phyloP scores from a whole-genome alignment of 2,329 filamentous ascomycete genomes.

The Exophiala aquamarina region DNA sequence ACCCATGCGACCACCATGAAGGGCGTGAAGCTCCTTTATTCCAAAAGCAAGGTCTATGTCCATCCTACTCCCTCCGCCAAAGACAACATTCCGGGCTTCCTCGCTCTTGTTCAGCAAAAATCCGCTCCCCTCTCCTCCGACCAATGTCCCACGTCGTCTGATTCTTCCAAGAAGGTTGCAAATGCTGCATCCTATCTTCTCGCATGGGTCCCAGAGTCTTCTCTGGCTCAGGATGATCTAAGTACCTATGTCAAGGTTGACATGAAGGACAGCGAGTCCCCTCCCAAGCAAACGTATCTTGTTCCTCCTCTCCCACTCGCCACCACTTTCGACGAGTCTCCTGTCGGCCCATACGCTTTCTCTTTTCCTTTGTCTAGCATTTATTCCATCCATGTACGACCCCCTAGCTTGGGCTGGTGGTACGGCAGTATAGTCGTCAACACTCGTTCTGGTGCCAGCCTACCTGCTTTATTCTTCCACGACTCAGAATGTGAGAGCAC shows the following conservation, averaged over 20 bases:
- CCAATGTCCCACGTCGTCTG: constrained; percentile 42
- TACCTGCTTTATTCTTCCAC: constrained; percentile 95
- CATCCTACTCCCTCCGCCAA: constrained; percentile 90
- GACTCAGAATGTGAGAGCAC: constrained; percentile 96
- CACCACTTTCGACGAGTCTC: constrained; percentile 65
- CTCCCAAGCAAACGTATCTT: constrained; percentile 82
- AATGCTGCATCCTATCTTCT: constrained; percentile 71
- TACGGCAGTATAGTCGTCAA: constrained; percentile 96
- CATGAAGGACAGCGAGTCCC: constrained; percentile 74
- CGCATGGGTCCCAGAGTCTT: constrained; percentile 89
- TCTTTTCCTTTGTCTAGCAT: constrained; percentile 86
- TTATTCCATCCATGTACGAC: constrained; percentile 85
- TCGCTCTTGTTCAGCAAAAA: constrained; percentile 91
- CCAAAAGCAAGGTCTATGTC: constrained; percentile 98
- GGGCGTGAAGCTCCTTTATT: constrained; percentile 90
- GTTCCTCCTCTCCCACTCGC: constrained; percentile 89
- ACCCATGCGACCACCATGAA: constrained; percentile 72
- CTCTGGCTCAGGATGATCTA: constrained; percentile 74
- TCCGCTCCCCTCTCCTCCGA: constrained; percentile 30
- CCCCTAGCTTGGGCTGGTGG: constrained; percentile 97
- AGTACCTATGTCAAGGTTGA: constrained; percentile 96
- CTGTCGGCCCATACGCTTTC: constrained; percentile 81
- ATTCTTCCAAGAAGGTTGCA: constrained; percentile 41
- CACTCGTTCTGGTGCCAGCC: constrained; percentile 83
- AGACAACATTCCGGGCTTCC: constrained; percentile 93